A percentile compares a stretch with the other conserved stretches of the same genome.
These are phyloP conservation scores for Ramalina intermedia DNA, from an alignment of 495 filamentous ascomycete genomes.

Conservation along the genomic window DNA sequence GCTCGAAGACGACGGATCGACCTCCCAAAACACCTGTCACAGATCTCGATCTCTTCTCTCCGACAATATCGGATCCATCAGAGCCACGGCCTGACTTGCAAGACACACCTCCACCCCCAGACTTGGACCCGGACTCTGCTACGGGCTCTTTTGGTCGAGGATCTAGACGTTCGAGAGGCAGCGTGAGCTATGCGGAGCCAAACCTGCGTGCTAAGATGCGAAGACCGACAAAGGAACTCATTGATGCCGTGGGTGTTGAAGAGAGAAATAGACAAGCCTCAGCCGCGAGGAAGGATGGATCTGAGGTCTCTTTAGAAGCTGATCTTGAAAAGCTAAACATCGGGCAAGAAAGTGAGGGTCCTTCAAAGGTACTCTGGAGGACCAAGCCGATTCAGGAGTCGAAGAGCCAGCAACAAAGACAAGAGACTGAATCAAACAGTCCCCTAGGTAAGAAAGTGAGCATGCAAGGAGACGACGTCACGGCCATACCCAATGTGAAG, in stretches of 20 bases:
- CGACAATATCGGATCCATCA: conserved; percentile 22
- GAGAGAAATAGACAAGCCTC: conserved; percentile 14
- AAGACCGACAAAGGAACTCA: conserved; percentile 57
- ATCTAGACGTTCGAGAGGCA: conserved; percentile 47
- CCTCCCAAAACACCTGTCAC: conserved; percentile 16
- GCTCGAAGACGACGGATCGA: neutral
- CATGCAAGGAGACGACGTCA: neutral
- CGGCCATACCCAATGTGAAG: conserved; percentile 8
- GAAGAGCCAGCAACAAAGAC: conserved; percentile 1
- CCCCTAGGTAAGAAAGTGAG: conserved; percentile 12
- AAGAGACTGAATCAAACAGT: conserved; percentile 12
- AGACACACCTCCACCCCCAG: conserved; percentile 41
- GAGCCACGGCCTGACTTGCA: conserved; percentile 21
- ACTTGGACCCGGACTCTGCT: conserved; percentile 28
- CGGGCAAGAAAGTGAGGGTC: conserved; percentile 11
- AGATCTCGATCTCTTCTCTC: conserved; percentile 20
- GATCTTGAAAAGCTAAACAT: neutral
- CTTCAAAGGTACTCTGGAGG: conserved; percentile 10
- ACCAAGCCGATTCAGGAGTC: conserved; percentile 4
- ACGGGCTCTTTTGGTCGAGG: conserved; percentile 37
- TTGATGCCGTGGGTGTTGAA: conserved; percentile 52
- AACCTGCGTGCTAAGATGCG: conserved; percentile 81
- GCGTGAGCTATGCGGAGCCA: conserved; percentile 74
- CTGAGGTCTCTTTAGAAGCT: neutral
- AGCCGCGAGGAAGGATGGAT: conserved; percentile 2